Conservation (phyloP, 345 rosid genomes). For the Syzygium aromaticum region DNA sequence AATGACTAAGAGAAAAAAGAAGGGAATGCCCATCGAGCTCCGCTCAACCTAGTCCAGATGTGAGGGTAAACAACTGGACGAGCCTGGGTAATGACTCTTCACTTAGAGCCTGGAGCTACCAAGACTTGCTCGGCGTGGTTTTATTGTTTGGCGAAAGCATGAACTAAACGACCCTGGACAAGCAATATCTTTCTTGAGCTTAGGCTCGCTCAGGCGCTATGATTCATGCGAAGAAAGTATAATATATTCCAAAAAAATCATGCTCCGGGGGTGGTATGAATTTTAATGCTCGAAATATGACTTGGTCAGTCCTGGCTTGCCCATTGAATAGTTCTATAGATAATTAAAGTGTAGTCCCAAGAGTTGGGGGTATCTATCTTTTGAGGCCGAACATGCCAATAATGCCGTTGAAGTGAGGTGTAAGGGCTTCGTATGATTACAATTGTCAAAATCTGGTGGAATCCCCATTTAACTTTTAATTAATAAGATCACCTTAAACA, state of each 20-base stretch:
- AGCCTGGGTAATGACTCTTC: too few relatives aligned
- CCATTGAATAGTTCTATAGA: background rate
- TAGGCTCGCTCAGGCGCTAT: background rate
- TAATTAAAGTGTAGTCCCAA: background rate
- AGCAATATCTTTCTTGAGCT: too few relatives aligned
- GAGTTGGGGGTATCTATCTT: too few relatives aligned
- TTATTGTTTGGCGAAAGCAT: too few relatives aligned
- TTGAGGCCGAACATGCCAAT: too few relatives aligned
- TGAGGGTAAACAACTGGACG: too few relatives aligned
- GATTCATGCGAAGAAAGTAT: too few relatives aligned
- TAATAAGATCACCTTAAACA: background rate
- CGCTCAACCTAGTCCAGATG: too few relatives aligned
- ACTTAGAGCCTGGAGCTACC: too few relatives aligned
- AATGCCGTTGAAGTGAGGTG: fast-evolving
- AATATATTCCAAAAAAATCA: background rate
- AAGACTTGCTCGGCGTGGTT: too few relatives aligned
- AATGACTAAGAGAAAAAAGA: too few relatives aligned
- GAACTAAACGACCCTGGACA: fast-evolving
- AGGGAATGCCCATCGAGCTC: too few relatives aligned
- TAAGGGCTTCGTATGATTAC: background rate
- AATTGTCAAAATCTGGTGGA: background rate
- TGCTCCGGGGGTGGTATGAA: background rate
- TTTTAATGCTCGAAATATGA: background rate
- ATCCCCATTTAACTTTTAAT: background rate
- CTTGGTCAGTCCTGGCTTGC: background rate